Evolutionary conservation across 768 basidiomycete species (phyloP).

Genomic region (Termitomyces sp.): DNA sequence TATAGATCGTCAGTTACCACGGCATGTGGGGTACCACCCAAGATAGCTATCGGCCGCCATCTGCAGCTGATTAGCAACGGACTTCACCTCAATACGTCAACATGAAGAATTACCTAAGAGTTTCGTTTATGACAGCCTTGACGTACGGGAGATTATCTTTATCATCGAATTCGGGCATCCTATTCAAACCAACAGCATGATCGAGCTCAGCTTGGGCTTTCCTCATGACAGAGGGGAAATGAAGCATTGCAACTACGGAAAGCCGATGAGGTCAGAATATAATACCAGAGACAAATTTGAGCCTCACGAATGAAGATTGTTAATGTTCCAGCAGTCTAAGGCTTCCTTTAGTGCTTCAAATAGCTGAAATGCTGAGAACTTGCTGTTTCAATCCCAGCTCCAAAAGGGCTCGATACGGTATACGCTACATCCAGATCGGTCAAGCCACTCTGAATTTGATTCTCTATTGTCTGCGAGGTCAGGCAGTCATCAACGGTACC

Average conservation of each 20-base stretch:
- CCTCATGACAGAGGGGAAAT: conserved; percentile 18
- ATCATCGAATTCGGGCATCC: conserved; percentile 12
- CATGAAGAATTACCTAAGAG: conserved; percentile 6
- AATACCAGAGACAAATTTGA: background rate
- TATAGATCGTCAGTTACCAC: conserved; percentile 12
- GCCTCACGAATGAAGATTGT: conserved; percentile 8
- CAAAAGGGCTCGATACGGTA: conserved; percentile 39
- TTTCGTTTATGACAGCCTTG: conserved; percentile 12
- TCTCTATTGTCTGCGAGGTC: conserved; percentile 29
- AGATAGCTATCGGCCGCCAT: conserved; percentile 12
- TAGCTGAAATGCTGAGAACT: background rate
- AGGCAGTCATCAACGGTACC: conserved; percentile 36
- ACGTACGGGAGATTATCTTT: conserved; percentile 12
- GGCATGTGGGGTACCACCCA: conserved; percentile 12
- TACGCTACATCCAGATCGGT: conserved; percentile 39
- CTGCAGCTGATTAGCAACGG: conserved; percentile 1
- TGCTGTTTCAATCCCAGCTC: conserved; percentile 36
- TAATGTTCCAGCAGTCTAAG: background rate
- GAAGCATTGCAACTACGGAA: conserved; percentile 11
- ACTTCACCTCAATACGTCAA: background rate
- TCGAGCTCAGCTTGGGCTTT: conserved; percentile 16
- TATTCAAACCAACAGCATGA: conserved; percentile 5
- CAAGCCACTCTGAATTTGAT: conserved; percentile 32
- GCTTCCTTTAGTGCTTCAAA: background rate
- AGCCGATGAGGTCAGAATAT: background rate